These are phyloP conservation scores for Botrytis porri DNA, from an alignment of 2,329 filamentous ascomycete genomes.

Conservation along the genomic window DNA sequence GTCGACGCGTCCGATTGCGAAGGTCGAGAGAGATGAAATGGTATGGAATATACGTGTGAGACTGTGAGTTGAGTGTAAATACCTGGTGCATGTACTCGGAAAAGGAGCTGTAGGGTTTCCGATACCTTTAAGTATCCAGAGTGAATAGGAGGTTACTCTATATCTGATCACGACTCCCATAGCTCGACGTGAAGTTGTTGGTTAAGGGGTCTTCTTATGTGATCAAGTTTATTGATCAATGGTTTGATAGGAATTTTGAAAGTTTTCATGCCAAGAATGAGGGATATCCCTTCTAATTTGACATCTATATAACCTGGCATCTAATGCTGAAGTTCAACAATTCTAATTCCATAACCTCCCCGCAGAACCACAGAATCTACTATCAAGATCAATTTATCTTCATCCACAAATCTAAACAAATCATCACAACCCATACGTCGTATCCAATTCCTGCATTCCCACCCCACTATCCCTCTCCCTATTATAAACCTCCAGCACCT, in stretches of 20 bases:
- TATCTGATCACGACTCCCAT: background rate
- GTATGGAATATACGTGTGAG: no score
- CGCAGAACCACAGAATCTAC: background rate
- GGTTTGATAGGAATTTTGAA: background rate
- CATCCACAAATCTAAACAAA: background rate
- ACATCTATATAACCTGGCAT: background rate
- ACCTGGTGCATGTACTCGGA: background rate
- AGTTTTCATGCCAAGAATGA: fast-evolving
- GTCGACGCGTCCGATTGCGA: background rate
- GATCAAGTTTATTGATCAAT: fast-evolving
- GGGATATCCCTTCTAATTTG: background rate
- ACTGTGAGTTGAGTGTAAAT: background rate
- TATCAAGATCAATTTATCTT: background rate
- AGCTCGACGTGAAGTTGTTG: background rate
- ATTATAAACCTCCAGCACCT: slow-evolving; percentile 14
- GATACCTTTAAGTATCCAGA: background rate
- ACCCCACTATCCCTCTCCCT: background rate
- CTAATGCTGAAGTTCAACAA: background rate
- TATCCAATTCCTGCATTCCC: background rate
- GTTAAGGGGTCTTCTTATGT: background rate
- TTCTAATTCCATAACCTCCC: background rate
- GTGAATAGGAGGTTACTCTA: fast-evolving
- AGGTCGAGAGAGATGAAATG: background rate
- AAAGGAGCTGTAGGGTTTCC: background rate
- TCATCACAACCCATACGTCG: background rate